Evolutionary conservation across 1,284 basidiomycete genomes (phyloP).

Genomic region (Schizophyllum commune): DNA sequence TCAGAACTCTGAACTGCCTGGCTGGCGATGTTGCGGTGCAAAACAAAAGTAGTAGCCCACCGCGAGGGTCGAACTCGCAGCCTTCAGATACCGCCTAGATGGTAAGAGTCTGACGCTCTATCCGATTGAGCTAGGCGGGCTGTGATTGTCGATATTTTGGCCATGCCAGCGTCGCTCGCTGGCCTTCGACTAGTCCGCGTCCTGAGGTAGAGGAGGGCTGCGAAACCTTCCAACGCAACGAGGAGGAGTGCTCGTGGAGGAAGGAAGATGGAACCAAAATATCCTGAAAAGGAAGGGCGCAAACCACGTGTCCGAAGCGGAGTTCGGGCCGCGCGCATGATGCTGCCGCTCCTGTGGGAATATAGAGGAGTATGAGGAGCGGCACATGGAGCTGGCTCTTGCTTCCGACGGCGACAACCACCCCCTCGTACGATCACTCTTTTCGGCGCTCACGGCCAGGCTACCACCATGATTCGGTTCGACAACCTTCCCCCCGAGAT

Average conservation of each 20-base stretch:
- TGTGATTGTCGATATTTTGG: not conserved
- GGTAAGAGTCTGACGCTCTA: constrained; percentile 73
- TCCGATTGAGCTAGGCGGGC: constrained; percentile 83
- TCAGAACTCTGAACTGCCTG: too few species aligned
- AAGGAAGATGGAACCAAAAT: not conserved
- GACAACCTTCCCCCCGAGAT: constrained; percentile 63
- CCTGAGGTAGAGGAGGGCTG: not conserved
- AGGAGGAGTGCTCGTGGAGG: not conserved
- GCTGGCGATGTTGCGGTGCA: not conserved
- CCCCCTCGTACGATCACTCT: not conserved
- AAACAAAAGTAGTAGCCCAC: constrained; percentile 37
- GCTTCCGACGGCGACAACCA: not conserved
- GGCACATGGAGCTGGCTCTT: not conserved
- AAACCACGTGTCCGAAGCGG: not conserved
- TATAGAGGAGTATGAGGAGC: not conserved
- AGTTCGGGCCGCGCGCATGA: not conserved
- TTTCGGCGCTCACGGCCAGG: not conserved
- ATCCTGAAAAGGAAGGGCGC: too few species aligned
- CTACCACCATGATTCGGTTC: constrained; percentile 58
- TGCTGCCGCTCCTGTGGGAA: not conserved
- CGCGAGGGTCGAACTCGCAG: constrained; percentile 75
- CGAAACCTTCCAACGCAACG: not conserved
- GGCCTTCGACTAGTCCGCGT: not conserved
- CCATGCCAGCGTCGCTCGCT: too few species aligned
- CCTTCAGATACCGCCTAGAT: constrained; percentile 46